Base-by-base conservation (phyloP, 495 filamentous ascomycete genomes). In the Neurospora sp. region DNA sequence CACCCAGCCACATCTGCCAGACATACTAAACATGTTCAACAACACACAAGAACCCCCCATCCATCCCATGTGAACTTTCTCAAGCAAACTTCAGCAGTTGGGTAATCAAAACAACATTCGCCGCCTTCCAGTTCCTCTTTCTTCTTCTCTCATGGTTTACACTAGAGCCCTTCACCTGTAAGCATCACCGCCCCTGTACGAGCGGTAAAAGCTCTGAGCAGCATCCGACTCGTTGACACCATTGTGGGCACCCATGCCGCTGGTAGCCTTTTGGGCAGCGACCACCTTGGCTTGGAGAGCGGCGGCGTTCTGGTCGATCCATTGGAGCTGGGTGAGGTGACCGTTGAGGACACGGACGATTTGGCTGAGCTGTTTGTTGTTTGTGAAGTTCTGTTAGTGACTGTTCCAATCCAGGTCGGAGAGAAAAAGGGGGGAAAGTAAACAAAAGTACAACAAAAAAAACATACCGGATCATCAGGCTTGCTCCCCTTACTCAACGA, bases 341-440 rank as follows among this genome's bases (percentile, higher is more conserved):
- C 91, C 88, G 80, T 99, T 99, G 71, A 99, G 89, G 53, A 99
- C 93, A 70, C 90, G 90, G 68, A 99, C 94, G 76, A 99, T 96
- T 79, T 96, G 91, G 39, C 93, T 94, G 76, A 99, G 87, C 93
- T 98, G 75, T 68, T 76, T 35, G 31, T 20, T 39, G 41, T 69
- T 27, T 35, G 12, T 18, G 11, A 37, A 3, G 22, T 31, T 0
- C 0, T 0, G 53, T 41, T 73, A 5, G 46, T 70, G 22, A 72
- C 22, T 1, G 16, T 16, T 1, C 8, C 69, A 73, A 69, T 39
- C 68, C 1, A 75, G 4, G 20, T 18, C 69, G 31, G 69, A 39
- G 59, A 74, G 70, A 71, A 40, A 27, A 40, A 68, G n/a, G 14
- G 20, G 14, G 69, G 5, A 35, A 35, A 35, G 31, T 35, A 77